Base-by-base conservation (phyloP, 148 eudicot genomes). In the Cornus controversa region DNA sequence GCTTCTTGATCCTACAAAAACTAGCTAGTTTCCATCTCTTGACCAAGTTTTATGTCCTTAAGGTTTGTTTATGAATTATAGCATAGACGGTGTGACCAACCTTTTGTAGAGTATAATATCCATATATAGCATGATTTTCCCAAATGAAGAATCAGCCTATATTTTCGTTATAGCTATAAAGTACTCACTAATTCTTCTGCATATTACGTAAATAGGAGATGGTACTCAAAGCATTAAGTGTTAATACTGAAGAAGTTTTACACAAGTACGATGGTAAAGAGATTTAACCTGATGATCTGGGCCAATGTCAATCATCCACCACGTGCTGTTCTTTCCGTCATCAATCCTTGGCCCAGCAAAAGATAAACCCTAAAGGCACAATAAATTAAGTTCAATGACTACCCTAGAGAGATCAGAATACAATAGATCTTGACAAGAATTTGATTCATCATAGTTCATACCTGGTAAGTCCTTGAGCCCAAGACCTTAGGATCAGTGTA, bases 281-380 rank as follows among this genome's bases (percentile, higher is more conserved):
- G 29, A 67, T 28, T 18, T 34, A 25, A 92, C 98, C 97, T 92
- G 98, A 84, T 93, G 98, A 74, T 90, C 91, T 77, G 83, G 83
- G 66, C 97, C 97, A 57, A 90, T 36, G 74, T 95, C 97, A 42
- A 95, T 85, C 89, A 91, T 93, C 98, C 98, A 95, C 98, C 98
- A 93, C 2, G 96, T 83, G 73, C 89, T 79, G 42, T 88, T 89
- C 79, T 75, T 83, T 74, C 98, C 94, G 62, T 91, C 90, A 77
- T 95, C 98, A 60, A 90, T 78, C 64, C 93, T 89, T 74, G 96
- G 89, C 64, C 97, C 98, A 72, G 96, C 85, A 78, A 90, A 90
- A 3, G 96, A 93, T 24, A 96, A 93, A 28, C 96, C 98, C 98
- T 94, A 75, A 75, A 36, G n/a, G 25, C 72, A 50, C 15, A 28